Percentiles rank a stretch among this genome's conserved stretches.
These are phyloP conservation scores for Salix exigua DNA, from an alignment of 345 rosid species.

Conservation along the genomic window DNA sequence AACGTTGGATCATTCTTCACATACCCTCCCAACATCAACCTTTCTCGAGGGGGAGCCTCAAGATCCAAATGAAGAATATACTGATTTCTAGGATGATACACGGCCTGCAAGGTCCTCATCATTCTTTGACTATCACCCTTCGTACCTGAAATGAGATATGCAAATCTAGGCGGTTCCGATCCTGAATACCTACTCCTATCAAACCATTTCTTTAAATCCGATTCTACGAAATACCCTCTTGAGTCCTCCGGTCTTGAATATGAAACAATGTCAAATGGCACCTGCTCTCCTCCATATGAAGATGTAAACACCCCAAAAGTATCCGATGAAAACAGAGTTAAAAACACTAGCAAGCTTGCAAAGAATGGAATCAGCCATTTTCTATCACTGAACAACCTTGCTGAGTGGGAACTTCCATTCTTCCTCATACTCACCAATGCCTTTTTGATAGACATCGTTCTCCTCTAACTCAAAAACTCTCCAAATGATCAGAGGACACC, in stretches of 20 bases:
- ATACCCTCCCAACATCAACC: constrained; percentile 57
- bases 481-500: background rate
- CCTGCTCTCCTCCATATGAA: constrained; percentile 46
- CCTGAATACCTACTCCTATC: constrained; percentile 20
- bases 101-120: constrained; percentile 92
- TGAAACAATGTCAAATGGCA: constrained; percentile 46
- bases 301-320: constrained; percentile 37
- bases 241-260: constrained; percentile 46
- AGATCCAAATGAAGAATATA: constrained; percentile 90
- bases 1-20: constrained; percentile 75
- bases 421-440: constrained; percentile 44
- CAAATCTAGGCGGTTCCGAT: constrained; percentile 65
- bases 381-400: constrained; percentile 63
- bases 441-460: constrained; percentile 17
- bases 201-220: constrained; percentile 41
- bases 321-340: constrained; percentile 53
- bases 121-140: constrained; percentile 89
- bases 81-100: constrained; percentile 94
- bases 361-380: constrained; percentile 80
- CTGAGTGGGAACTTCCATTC: constrained; percentile 54
- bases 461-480: background rate
- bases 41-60: constrained; percentile 86
- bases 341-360: constrained; percentile 66
- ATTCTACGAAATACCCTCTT: constrained; percentile 67
- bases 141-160: constrained; percentile 89